Conservation (phyloP, 2,329 filamentous ascomycete genomes). For the Chlorencoelia australis region DNA sequence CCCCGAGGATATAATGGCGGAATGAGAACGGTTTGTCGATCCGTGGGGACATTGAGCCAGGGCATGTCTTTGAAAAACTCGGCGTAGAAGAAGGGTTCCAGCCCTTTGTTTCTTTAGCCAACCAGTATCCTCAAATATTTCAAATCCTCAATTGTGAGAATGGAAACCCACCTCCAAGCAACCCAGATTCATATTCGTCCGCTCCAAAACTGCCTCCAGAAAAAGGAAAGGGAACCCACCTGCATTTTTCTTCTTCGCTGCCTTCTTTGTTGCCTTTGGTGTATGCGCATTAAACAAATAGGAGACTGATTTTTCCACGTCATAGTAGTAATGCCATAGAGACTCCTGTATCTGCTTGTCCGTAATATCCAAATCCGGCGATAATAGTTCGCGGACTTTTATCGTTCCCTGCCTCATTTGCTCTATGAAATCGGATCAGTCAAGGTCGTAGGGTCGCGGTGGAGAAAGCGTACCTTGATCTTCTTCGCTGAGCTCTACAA, state of each 20-base stretch:
- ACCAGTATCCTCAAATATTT: background rate
- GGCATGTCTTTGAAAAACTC: constrained; percentile 75
- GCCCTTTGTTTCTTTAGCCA: constrained; percentile 1
- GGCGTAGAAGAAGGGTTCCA: constrained; percentile 33
- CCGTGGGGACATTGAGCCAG: constrained; percentile 65
- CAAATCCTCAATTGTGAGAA: background rate
- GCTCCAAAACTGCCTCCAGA: constrained; percentile 1
- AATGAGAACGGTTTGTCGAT: constrained; percentile 56
- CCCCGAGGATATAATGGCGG: constrained; percentile 47
- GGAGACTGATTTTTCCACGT: constrained; percentile 72
- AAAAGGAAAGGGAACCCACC: constrained; percentile 24
- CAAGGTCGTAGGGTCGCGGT: constrained; percentile 2
- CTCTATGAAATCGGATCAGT: constrained; percentile 27
- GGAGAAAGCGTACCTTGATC: constrained; percentile 22
- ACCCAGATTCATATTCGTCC: background rate
- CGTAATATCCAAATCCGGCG: constrained; percentile 41
- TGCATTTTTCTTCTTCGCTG: constrained; percentile 25
- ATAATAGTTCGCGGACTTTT: constrained; percentile 57
- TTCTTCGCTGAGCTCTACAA: constrained; percentile 26
- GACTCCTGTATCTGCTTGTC: constrained; percentile 76
- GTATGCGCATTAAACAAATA: constrained; percentile 58
- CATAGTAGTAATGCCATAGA: constrained; percentile 93
- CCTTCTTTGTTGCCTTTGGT: constrained; percentile 20
- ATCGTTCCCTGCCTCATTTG: constrained; percentile 56
- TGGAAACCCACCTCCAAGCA: constrained; percentile 20